These are phyloP conservation scores for Paramecium sexaurelia DNA, from an alignment of 73 alveolate species.

Conservation along the genomic window DNA sequence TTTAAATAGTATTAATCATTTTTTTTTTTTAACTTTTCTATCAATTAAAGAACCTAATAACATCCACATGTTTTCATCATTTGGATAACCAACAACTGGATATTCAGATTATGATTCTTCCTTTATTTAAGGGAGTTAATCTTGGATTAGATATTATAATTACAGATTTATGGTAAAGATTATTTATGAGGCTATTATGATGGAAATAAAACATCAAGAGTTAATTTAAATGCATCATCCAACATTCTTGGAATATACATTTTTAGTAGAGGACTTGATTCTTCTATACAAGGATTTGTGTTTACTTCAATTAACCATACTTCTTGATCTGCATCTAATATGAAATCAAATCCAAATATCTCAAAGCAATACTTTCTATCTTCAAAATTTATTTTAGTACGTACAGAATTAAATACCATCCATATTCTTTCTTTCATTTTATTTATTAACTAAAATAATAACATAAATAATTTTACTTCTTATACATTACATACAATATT, in stretches of 20 bases:
- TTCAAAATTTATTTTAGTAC: constrained; percentile 68
- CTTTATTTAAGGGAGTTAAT: constrained; percentile 58
- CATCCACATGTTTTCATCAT: constrained; percentile 76
- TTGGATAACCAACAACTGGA: constrained; percentile 69
- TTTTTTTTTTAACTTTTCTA: not conserved
- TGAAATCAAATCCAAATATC: constrained; percentile 85
- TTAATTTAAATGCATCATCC: constrained; percentile 79
- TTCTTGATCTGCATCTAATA: constrained; percentile 77
- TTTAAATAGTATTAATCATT: constrained; percentile 1
- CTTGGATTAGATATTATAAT: not conserved
- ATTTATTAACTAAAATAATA: constrained; percentile 57
- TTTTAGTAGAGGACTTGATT: constrained; percentile 70
- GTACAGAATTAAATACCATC: constrained; percentile 62
- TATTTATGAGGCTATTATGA: not conserved
- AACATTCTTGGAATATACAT: constrained; percentile 77
- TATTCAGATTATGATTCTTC: constrained; percentile 60
- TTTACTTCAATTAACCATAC: constrained; percentile 85
- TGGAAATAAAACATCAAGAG: constrained; percentile 81
- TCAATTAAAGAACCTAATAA: constrained; percentile 44
- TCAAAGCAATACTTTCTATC: constrained; percentile 81
- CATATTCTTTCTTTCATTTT: constrained; percentile 69
- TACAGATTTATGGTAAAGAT: constrained; percentile 47
- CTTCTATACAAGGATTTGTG: constrained; percentile 85
- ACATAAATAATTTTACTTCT: not conserved
- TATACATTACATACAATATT: constrained; percentile 69